Percentiles rank a stretch among this genome's conserved stretches.
Evolutionary conservation across 1,284 basidiomycete species (phyloP).

Genomic region (Sanghuangporus sanghuang): DNA sequence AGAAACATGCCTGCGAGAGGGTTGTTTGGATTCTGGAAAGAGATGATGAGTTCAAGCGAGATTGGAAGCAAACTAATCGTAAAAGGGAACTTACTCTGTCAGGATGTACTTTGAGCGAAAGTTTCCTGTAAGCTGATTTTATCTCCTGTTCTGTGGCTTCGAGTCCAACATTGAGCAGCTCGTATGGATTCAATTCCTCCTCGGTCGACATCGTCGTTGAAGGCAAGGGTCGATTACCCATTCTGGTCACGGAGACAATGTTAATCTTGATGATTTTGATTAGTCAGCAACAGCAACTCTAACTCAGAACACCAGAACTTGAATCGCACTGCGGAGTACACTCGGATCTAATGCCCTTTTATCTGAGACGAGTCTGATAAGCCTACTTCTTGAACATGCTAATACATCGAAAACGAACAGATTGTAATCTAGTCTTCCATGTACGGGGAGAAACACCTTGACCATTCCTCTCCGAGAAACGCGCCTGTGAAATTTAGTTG

Average conservation of each 20-base stretch:
- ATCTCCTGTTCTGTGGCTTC: conserved; percentile 82
- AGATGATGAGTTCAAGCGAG: conserved; percentile 23
- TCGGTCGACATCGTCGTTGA: conserved; percentile 21
- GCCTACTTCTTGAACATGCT: too few species aligned
- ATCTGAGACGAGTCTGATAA: too few species aligned
- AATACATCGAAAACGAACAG: too few species aligned
- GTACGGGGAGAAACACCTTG: background rate
- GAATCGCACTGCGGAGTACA: too few species aligned
- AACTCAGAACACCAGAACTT: too few species aligned
- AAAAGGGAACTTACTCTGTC: conserved; percentile 66
- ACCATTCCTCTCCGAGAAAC: background rate
- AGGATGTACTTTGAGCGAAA: conserved; percentile 85
- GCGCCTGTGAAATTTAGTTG: background rate
- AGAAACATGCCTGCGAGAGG: conserved; percentile 60
- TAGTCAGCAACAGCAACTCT: background rate
- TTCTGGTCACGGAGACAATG: background rate
- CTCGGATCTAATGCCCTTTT: too few species aligned
- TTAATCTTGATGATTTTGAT: background rate
- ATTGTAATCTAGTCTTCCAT: too few species aligned
- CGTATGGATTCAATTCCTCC: conserved; percentile 70
- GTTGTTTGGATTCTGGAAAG: conserved; percentile 66
- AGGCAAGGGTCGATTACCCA: background rate
- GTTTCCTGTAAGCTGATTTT: conserved; percentile 75
- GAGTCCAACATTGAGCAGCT: conserved; percentile 59
- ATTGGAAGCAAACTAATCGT: conserved; percentile 17